phyloP scores from a whole-genome alignment of 73 alveolate genomes.

The Stentor roeselii region DNA sequence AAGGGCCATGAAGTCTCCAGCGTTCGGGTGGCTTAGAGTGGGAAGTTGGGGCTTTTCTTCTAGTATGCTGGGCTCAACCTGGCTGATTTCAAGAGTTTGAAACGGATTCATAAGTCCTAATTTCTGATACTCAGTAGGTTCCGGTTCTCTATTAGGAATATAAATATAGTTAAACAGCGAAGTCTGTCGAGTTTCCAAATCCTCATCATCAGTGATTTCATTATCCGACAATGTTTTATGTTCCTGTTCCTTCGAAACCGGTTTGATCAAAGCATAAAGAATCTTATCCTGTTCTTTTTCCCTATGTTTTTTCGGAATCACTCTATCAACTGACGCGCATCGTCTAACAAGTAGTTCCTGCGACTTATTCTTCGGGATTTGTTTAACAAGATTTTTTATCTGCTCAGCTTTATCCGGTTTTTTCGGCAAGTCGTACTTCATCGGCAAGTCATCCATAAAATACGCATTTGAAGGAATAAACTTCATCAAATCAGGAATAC shows the following conservation, averaged over 20 bases:
- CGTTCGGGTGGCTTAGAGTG: background rate
- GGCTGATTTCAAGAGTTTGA: background rate
- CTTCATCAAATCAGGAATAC: background rate
- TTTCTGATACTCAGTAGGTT: conserved; percentile 1
- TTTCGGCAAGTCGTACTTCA: background rate
- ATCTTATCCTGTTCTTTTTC: background rate
- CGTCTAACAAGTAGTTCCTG: conserved; percentile 15
- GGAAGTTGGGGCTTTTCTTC: background rate
- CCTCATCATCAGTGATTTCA: background rate
- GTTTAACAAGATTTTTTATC: background rate
- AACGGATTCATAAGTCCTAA: background rate
- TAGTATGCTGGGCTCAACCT: background rate
- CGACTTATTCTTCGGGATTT: background rate
- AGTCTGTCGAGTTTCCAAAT: background rate
- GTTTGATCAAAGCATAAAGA: background rate
- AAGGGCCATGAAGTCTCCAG: conserved; percentile 1
- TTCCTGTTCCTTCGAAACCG: background rate
- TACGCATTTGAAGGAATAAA: background rate
- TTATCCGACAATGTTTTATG: background rate
- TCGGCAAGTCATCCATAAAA: background rate
- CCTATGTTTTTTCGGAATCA: background rate
- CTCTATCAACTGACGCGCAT: conserved; percentile 19
- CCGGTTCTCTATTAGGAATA: background rate
- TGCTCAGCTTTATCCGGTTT: background rate
- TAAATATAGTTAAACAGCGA: background rate